These are phyloP conservation scores for Aureobasidium uvarum DNA, from an alignment of 2,329 filamentous ascomycete species.

Conservation along the genomic window DNA sequence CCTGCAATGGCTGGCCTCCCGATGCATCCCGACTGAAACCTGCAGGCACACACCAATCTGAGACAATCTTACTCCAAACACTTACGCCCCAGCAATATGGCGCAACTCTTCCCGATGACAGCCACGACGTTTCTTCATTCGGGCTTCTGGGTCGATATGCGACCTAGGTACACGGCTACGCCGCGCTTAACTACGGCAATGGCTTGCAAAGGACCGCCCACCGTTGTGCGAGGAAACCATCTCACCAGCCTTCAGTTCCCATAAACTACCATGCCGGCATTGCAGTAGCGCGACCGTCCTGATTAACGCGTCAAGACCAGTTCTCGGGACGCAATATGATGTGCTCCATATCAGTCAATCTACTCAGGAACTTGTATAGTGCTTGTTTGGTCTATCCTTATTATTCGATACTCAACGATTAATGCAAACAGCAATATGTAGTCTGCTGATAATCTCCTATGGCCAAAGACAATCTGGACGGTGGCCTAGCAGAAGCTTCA, in stretches of 20 bases:
- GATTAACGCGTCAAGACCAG: neutral
- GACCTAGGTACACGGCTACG: constrained; percentile 4
- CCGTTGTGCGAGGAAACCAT: constrained; percentile 11
- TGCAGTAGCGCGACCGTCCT: constrained; percentile 17
- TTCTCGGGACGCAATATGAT: constrained; percentile 10
- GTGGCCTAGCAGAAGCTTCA: constrained; percentile 22
- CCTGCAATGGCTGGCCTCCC: constrained; percentile 1
- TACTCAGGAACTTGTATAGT: neutral
- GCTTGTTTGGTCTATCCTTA: constrained; percentile 1
- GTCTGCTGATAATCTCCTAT: neutral
- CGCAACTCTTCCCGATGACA: constrained; percentile 20
- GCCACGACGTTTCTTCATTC: constrained; percentile 17
- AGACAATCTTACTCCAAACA: constrained; percentile 24
- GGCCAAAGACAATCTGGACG: constrained; percentile 3
- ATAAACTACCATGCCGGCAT: constrained; percentile 8
- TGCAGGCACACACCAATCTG: constrained; percentile 22
- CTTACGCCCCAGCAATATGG: constrained; percentile 15
- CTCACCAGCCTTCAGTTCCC: constrained; percentile 12
- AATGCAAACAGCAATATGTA: neutral
- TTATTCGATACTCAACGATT: constrained; percentile 11
- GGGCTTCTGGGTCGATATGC: constrained; percentile 8
- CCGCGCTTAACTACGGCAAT: constrained; percentile 12
- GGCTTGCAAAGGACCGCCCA: constrained; percentile 4
- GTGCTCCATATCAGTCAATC: neutral
- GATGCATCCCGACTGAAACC: constrained; percentile 22